Percentiles rank a stretch among this genome's conserved stretches.
Conservation (phyloP, 176 grass and related monocot species). For the Oryza rufipogon region DNA sequence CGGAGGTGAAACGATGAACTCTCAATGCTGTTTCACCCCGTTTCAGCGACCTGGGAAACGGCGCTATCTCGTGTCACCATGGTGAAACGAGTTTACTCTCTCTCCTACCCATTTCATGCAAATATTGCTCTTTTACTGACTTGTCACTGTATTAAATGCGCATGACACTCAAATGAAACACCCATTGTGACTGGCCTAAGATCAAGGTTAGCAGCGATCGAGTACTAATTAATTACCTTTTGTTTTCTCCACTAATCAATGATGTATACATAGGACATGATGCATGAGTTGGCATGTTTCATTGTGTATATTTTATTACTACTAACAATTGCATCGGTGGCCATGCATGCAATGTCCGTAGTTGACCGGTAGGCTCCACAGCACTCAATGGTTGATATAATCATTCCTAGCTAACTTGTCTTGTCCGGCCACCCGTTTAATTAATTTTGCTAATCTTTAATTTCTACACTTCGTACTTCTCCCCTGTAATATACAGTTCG, state of each 20-base stretch:
- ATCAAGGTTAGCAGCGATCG: background rate
- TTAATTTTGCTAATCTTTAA: background rate
- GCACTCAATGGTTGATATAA: slow-evolving; percentile 32
- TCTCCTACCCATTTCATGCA: too few species aligned
- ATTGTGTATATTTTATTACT: background rate
- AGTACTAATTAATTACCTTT: background rate
- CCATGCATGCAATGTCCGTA: slow-evolving; percentile 13
- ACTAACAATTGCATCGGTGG: background rate
- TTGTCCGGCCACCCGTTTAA: background rate
- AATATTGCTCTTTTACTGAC: too few species aligned
- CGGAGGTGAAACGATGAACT: too few species aligned
- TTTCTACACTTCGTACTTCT: background rate
- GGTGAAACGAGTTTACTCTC: too few species aligned
- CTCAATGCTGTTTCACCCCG: too few species aligned
- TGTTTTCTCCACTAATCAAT: background rate
- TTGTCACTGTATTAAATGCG: too few species aligned
- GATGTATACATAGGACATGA: background rate
- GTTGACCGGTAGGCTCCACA: slow-evolving; percentile 55
- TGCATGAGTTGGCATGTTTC: background rate
- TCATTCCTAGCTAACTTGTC: slow-evolving; percentile 8
- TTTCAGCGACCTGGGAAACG: too few species aligned
- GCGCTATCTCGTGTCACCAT: too few species aligned
- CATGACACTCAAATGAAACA: too few species aligned
- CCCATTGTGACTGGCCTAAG: too few species aligned
- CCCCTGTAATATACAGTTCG: background rate